phyloP scores from a whole-genome alignment of 2,329 filamentous ascomycete genomes.

The Penicillium sclerotigenum region DNA sequence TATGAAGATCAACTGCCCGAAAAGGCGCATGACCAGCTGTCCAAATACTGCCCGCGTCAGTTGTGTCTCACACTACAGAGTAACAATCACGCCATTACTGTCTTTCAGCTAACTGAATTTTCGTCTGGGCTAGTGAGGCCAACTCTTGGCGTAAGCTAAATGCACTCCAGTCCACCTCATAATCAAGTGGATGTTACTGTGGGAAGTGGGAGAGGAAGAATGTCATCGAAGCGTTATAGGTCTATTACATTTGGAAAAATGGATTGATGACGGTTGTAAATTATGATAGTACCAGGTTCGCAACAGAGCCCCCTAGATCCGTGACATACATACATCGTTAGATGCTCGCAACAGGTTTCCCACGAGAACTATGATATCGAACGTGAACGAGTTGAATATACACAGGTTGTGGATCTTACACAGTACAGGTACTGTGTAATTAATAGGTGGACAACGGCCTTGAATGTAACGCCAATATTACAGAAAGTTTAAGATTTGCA shows the following conservation, averaged over 20 bases:
- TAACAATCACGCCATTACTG: too few species aligned
- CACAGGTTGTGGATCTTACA: too few species aligned
- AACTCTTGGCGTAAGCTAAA: background rate
- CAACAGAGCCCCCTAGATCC: background rate
- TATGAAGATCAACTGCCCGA: background rate
- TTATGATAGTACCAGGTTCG: background rate
- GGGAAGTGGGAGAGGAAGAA: background rate
- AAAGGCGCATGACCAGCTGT: background rate
- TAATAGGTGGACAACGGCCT: background rate
- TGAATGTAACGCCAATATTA: background rate
- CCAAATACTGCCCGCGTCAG: background rate
- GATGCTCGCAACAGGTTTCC: background rate
- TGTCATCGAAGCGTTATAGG: background rate
- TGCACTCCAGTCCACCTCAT: background rate
- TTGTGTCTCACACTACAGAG: too few species aligned
- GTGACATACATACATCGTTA: too few species aligned
- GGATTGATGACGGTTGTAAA: background rate
- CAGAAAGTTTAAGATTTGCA: background rate
- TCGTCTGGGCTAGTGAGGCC: background rate
- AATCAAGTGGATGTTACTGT: background rate
- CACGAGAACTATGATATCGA: background rate
- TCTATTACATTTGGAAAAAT: background rate
- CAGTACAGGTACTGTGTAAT: background rate
- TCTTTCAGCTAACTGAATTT: background rate
- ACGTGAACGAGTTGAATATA: background rate